A percentile compares a stretch with the other conserved stretches of the same genome.
These are phyloP conservation scores for Coniochaeta sp. DNA, from an alignment of 2,329 filamentous ascomycete genomes.

Conservation along the genomic window DNA sequence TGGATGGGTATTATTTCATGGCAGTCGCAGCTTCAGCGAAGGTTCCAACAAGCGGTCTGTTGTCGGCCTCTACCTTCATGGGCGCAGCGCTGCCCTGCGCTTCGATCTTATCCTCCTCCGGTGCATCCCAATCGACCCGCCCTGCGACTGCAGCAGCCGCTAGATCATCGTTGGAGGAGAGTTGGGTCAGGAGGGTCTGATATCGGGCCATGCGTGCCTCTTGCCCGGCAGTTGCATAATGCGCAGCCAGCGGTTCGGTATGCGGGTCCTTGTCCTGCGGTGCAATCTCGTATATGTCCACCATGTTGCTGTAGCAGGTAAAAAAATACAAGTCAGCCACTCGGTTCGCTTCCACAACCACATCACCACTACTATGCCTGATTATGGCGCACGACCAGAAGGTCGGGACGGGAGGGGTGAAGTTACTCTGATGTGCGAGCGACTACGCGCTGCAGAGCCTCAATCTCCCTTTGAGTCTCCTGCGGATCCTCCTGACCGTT, in stretches of 20 bases:
- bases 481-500: conserved; percentile 50
- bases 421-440: conserved; percentile 55
- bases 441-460: conserved; percentile 56
- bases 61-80: conserved; percentile 27
- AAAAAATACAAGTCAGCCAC: conserved; percentile 14
- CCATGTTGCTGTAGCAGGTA: conserved; percentile 45
- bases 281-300: conserved; percentile 60
- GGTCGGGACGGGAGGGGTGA: background rate
- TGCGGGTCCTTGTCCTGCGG: conserved; percentile 36
- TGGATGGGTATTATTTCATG: conserved; percentile 28
- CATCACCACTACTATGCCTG: background rate
- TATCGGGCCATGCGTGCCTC: conserved; percentile 50
- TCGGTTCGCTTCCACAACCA: background rate
- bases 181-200: conserved; percentile 53
- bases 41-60: conserved; percentile 46
- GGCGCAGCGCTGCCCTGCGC: conserved; percentile 29
- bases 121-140: conserved; percentile 46
- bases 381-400: background rate
- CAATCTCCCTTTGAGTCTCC: conserved; percentile 56
- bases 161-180: conserved; percentile 36
- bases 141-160: conserved; percentile 32
- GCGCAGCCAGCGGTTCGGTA: conserved; percentile 19
- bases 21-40: conserved; percentile 52
- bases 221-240: conserved; percentile 44
- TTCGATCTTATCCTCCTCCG: conserved; percentile 42